phyloP scores from a whole-genome alignment of 345 rosid species.

The Corchorus olitorius region DNA sequence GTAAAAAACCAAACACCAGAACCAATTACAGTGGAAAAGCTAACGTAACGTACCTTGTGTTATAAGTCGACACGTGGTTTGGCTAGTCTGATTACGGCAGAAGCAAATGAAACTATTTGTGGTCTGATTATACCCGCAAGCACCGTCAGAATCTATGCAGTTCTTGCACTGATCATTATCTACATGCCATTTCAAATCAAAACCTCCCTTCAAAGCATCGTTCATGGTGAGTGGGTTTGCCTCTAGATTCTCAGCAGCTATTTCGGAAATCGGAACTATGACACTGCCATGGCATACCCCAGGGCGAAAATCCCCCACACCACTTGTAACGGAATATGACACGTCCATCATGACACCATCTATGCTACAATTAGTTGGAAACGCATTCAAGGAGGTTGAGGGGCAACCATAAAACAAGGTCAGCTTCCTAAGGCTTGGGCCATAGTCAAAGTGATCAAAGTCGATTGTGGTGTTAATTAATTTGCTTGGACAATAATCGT shows the following conservation, averaged over 20 bases:
- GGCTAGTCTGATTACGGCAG: conserved; percentile 24
- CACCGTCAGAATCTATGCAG: conserved; percentile 12
- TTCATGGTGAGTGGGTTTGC: background rate
- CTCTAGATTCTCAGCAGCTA: conserved; percentile 17
- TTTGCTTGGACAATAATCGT: conserved; percentile 13
- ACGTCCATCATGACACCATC: background rate
- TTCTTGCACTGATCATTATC: background rate
- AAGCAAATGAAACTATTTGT: conserved; percentile 19
- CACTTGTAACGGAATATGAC: background rate
- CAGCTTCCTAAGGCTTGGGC: conserved; percentile 2
- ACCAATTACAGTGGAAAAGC: background rate
- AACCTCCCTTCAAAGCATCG: conserved; percentile 19
- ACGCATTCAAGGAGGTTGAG: too few species aligned
- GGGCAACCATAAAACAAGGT: conserved; percentile 9
- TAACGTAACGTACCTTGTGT: conserved; percentile 20
- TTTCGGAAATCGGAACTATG: background rate
- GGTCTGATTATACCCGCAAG: conserved; percentile 13
- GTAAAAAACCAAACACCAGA: background rate
- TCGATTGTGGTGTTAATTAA: background rate
- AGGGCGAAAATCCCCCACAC: background rate
- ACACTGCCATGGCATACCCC: background rate
- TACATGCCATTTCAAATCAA: conserved; percentile 13
- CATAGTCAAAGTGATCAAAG: background rate
- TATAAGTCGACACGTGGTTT: conserved; percentile 11
- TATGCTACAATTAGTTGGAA: background rate